Base-by-base conservation (phyloP, 208 protist species). In the Trypanosoma scelopori region DNA sequence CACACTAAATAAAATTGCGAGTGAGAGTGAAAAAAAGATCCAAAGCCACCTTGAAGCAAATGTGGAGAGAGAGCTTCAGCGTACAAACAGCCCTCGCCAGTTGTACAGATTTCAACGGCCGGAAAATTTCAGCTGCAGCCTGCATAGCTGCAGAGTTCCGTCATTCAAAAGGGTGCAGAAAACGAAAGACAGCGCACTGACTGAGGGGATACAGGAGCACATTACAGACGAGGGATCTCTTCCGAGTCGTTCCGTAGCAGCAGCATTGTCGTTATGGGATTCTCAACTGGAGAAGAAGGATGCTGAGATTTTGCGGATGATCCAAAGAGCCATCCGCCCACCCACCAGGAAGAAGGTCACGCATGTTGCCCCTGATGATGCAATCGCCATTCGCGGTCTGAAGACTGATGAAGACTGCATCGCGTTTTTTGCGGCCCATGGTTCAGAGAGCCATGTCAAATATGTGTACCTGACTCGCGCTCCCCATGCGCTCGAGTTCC, bases 381-480 rank as follows among this genome's bases (percentile, higher is more conserved):
- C 87, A 65, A 69, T 49, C 0, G 63, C 93, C 42, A 85, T 97
- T 45, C 64, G 69, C n/a, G 66, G 65, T 13, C 74, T 98, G 37
- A 78, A 91, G 37, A 98, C 87, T 16, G 94, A 82, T 35, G 93
- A 98, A 62, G 95, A 98, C 53, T 93, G 85, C 32, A 86, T 98
- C 57, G 82, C 93, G 9, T 98, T 98, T 72, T 98, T 98, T 78
- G 92, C 92, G 9, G 80, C 87, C 23, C 73, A 94, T 69, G 91
- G 93, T 37, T 92, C 84, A 61, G 79, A 59, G 23, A 95, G 81
- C 11, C 78, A 87, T 32, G 79, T 98, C 13, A 98, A 98, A 74
- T 97, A 97, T 64, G 86, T 98, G 20, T 91, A 98, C 28, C 75
- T 97, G 30, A 97, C 97, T 39, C 80, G 77, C 20, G 82, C 79